Percentiles rank a stretch among this genome's conserved stretches.
These are phyloP conservation scores for Pachyrhizus erosus DNA, from an alignment of 306 rosid species.

Conservation along the genomic window DNA sequence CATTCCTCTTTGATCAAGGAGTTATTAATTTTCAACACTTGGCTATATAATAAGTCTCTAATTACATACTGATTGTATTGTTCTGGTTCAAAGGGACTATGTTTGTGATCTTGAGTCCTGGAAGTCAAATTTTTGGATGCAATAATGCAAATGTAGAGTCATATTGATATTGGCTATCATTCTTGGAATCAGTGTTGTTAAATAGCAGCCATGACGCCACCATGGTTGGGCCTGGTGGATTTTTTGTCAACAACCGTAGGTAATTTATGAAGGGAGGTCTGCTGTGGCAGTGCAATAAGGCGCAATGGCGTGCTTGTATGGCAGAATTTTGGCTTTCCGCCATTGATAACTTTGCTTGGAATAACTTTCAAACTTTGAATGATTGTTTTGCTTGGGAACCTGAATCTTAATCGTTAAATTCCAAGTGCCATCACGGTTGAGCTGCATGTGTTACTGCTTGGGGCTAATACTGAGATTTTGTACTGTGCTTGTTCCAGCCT, in stretches of 20 bases:
- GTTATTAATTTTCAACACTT: background rate
- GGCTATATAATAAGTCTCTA: background rate
- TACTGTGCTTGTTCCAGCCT: slow-evolving; percentile 63
- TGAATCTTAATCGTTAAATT: slow-evolving; percentile 13
- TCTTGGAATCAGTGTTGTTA: too few species aligned
- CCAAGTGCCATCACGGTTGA: slow-evolving; percentile 1
- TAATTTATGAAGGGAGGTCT: too few species aligned
- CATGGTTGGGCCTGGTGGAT: too few species aligned
- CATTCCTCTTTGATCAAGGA: background rate
- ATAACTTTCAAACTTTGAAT: background rate
- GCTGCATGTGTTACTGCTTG: slow-evolving; percentile 23
- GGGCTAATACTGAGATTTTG: slow-evolving; percentile 34
- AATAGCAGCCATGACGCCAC: too few species aligned
- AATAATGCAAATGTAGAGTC: background rate
- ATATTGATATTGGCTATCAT: slow-evolving; percentile 1
- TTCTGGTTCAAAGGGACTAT: background rate
- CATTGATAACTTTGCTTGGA: too few species aligned
- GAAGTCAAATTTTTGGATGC: background rate
- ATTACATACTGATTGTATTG: background rate
- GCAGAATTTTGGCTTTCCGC: too few species aligned
- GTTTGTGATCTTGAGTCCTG: background rate
- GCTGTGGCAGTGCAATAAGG: too few species aligned
- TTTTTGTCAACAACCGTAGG: too few species aligned
- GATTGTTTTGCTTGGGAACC: slow-evolving; percentile 5
- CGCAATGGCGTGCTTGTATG: too few species aligned